These are phyloP conservation scores for Agaricus sinodeliciosus DNA, from an alignment of 768 basidiomycete species.

Conservation along the genomic window DNA sequence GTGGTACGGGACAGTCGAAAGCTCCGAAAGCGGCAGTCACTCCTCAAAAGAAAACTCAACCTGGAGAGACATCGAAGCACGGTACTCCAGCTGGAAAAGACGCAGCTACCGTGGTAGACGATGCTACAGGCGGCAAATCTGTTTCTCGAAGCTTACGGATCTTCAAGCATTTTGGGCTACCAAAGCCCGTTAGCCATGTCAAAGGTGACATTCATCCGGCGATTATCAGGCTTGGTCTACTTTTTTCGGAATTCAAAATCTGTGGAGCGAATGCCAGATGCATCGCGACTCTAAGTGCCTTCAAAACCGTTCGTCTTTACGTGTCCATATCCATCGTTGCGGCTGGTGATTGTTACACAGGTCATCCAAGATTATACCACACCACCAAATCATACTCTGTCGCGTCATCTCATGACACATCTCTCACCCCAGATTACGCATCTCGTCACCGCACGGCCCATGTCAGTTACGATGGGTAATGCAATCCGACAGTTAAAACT, in stretches of 20 bases:
- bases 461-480: constrained; percentile 93
- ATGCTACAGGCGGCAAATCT: constrained; percentile 28
- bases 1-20: constrained; percentile 17
- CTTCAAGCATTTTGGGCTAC: constrained; percentile 81
- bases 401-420: constrained; percentile 87
- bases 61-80: constrained; percentile 21
- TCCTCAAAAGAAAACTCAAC: constrained; percentile 26
- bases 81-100: constrained; percentile 22
- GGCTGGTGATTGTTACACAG: constrained; percentile 30
- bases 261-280: constrained; percentile 94
- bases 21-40: constrained; percentile 20
- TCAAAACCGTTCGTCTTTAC: constrained; percentile 70
- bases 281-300: constrained; percentile 85
- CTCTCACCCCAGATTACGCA: constrained; percentile 91
- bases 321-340: constrained; percentile 7
- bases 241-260: constrained; percentile 89
- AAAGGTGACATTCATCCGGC: constrained; percentile 91
- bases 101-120: constrained; percentile 19
- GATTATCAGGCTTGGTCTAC: constrained; percentile 78
- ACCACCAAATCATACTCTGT: constrained; percentile 79
- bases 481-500: constrained; percentile 92
- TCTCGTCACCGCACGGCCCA: constrained; percentile 79
- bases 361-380: constrained; percentile 89
- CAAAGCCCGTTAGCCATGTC: constrained; percentile 47
- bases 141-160: constrained; percentile 68